Conservation (phyloP, 1,284 basidiomycete species). For the Austroboletus novae-zelandiae region DNA sequence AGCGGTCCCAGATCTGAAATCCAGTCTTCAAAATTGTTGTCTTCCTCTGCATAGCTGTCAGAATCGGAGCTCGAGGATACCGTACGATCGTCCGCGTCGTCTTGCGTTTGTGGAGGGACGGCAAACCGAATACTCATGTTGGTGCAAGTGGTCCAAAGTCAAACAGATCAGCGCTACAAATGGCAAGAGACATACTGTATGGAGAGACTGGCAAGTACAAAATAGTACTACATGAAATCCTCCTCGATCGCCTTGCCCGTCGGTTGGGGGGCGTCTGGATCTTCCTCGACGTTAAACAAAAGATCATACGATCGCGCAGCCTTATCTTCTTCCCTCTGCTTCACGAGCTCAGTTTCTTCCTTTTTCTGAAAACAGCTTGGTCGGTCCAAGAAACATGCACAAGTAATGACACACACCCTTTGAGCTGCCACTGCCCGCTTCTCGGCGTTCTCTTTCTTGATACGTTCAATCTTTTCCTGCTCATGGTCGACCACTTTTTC, state of each 20-base stretch:
- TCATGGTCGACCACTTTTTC: slow-evolving; percentile 90
- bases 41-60: slow-evolving; percentile 50
- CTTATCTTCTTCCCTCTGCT: slow-evolving; percentile 71
- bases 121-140: slow-evolving; percentile 33
- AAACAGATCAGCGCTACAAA: no score
- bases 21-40: slow-evolving; percentile 81
- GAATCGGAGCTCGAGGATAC: slow-evolving; percentile 22
- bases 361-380: slow-evolving; percentile 53
- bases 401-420: slow-evolving; percentile 41
- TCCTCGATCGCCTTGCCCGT: slow-evolving; percentile 67
- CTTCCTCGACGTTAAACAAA: slow-evolving; percentile 55
- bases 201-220: no score
- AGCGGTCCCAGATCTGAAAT: slow-evolving; percentile 59
- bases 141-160: not conserved
- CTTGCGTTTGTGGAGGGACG: slow-evolving; percentile 3
- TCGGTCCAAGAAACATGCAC: not conserved
- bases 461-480: slow-evolving; percentile 79
- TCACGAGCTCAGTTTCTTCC: slow-evolving; percentile 65
- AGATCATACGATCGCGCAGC: slow-evolving; percentile 75
- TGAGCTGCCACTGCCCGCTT: slow-evolving; percentile 66
- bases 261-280: slow-evolving; percentile 39
- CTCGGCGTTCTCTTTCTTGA: slow-evolving; percentile 69
- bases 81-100: slow-evolving; percentile 9
- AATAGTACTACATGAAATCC: slow-evolving; percentile 50
- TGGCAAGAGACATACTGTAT: no score